Evolutionary conservation across 163 green algal species (phyloP).

Genomic region (Chloromonas sp.): DNA sequence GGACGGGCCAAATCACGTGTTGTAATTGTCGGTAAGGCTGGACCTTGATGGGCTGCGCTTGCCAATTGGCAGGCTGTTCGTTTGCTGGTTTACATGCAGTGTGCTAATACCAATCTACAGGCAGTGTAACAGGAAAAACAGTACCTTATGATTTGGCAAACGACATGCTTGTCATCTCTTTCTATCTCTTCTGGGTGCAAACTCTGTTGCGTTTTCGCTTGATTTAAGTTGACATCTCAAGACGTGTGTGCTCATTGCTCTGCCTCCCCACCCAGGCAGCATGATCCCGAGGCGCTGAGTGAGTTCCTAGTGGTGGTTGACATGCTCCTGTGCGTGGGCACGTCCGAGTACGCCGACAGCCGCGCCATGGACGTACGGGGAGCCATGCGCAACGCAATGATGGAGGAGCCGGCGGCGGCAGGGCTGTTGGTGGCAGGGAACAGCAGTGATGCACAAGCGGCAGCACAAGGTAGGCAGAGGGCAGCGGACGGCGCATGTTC

Average conservation of each 20-base stretch:
- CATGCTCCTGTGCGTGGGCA: neutral
- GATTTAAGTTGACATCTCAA: neutral
- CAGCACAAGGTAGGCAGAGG: neutral
- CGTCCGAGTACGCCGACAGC: neutral
- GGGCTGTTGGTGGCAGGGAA: neutral
- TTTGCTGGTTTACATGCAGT: too few relatives aligned
- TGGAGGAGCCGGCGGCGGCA: slow-evolving; percentile 5
- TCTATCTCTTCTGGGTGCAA: too few relatives aligned
- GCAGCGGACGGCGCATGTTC: neutral
- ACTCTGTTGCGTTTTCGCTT: neutral
- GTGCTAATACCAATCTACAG: too few relatives aligned
- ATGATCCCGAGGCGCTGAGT: neutral
- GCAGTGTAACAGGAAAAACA: too few relatives aligned
- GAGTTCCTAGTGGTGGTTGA: slow-evolving; percentile 1
- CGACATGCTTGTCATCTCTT: too few relatives aligned
- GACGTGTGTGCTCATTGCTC: neutral
- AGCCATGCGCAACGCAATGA: neutral
- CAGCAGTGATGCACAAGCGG: neutral
- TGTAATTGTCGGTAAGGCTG: too few relatives aligned
- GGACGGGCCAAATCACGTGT: too few relatives aligned
- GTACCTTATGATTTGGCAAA: too few relatives aligned
- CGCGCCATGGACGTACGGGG: neutral
- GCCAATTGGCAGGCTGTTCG: too few relatives aligned
- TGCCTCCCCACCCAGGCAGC: neutral
- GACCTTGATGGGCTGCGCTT: too few relatives aligned